A percentile compares a stretch with the other conserved stretches of the same genome.
Evolutionary conservation across 2,329 filamentous ascomycete species (phyloP).

Genomic region (Botrytis medusae): DNA sequence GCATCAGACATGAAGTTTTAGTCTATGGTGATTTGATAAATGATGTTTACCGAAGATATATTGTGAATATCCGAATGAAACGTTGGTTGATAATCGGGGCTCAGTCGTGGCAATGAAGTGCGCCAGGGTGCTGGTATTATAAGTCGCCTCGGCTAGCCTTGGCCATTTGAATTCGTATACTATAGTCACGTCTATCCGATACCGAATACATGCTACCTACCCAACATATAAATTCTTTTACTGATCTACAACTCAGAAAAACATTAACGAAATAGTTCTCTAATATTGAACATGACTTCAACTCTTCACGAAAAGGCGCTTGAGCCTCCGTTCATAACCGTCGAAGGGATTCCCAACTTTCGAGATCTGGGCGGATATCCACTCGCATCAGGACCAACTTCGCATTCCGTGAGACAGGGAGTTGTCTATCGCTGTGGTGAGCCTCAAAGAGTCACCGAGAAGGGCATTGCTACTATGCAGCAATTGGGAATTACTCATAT

Average conservation of each 20-base stretch:
- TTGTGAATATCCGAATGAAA: neutral
- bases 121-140: neutral
- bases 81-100: neutral
- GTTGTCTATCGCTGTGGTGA: conserved; percentile 69
- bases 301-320: conserved; percentile 23
- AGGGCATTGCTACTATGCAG: conserved; percentile 53
- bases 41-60: neutral
- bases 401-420: conserved; percentile 50
- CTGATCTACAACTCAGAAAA: neutral
- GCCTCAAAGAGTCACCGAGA: conserved; percentile 55
- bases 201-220: neutral
- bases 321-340: conserved; percentile 49
- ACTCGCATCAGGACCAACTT: conserved; percentile 39
- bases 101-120: conserved; percentile 1
- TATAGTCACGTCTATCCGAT: neutral
- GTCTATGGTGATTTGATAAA: neutral
- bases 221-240: neutral
- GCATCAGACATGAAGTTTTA: neutral
- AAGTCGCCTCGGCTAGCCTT: conserved; percentile 5
- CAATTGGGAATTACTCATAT: conserved; percentile 60
- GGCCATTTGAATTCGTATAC: neutral
- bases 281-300: conserved; percentile 24
- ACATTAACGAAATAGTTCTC: neutral
- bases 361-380: conserved; percentile 65
- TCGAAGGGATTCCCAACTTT: conserved; percentile 65